phyloP scores from a whole-genome alignment of 352 stramenopile genomes.

The Detonula confervacea region DNA sequence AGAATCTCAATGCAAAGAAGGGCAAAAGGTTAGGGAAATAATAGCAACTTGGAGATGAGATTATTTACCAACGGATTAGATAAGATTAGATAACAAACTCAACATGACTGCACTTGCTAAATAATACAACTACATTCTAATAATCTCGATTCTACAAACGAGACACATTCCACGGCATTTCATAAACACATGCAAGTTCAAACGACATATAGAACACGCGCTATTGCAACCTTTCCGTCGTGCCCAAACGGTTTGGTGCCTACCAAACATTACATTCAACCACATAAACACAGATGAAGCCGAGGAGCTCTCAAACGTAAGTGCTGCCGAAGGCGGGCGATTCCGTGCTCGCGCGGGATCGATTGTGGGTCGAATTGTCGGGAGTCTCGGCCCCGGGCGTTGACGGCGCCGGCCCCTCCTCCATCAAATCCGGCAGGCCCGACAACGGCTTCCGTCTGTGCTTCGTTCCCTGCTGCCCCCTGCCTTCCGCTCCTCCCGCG shows the following conservation, averaged over 20 bases:
- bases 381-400: conserved; percentile 1
- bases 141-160: neutral
- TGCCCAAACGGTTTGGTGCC: neutral
- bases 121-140: conserved; percentile 11
- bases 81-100: neutral
- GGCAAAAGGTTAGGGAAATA: too few relatives aligned
- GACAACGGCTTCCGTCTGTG: conserved; percentile 1
- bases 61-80: neutral
- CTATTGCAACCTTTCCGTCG: neutral
- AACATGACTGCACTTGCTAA: neutral
- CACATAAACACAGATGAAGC: neutral
- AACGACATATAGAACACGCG: neutral
- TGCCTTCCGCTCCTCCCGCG: too few relatives aligned
- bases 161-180: neutral
- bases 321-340: conserved; percentile 24
- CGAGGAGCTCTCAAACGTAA: conserved; percentile 17
- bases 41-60: too few relatives aligned
- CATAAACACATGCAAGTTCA: conserved; percentile 4
- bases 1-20: too few relatives aligned
- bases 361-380: conserved; percentile 14
- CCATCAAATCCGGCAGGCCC: conserved; percentile 29
- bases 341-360: conserved; percentile 21
- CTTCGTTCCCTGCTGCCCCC: conserved; percentile 4
- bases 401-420: conserved; percentile 16
- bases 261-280: neutral